These are phyloP conservation scores for Tausonia pullulans DNA, from an alignment of 1,284 basidiomycete species.

Conservation along the genomic window DNA sequence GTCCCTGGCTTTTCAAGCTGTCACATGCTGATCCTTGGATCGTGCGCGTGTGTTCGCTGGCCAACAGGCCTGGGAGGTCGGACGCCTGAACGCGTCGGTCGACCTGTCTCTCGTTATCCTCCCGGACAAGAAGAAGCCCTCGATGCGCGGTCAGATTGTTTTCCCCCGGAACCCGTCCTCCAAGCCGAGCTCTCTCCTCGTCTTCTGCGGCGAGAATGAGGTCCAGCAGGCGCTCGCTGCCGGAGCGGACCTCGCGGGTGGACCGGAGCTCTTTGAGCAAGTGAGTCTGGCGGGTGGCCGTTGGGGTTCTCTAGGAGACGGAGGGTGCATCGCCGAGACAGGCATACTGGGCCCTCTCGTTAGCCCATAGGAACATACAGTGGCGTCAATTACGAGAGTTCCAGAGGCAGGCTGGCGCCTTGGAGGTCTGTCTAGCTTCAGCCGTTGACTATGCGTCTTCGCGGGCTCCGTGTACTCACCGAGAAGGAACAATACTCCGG, in stretches of 20 bases:
- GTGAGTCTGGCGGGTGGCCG: conserved; percentile 39
- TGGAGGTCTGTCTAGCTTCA: too few species aligned
- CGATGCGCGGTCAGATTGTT: conserved; percentile 61
- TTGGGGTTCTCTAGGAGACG: too few species aligned
- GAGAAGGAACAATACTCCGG: too few species aligned
- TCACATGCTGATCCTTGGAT: neutral
- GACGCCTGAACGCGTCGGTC: too few species aligned
- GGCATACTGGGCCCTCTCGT: too few species aligned
- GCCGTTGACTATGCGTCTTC: neutral
- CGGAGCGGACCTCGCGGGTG: conserved; percentile 72
- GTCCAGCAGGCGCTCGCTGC: conserved; percentile 65
- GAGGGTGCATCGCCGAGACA: too few species aligned
- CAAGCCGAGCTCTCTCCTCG: conserved; percentile 57
- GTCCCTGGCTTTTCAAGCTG: too few species aligned
- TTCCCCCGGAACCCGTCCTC: conserved; percentile 60
- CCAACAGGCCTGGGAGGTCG: too few species aligned
- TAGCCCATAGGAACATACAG: too few species aligned
- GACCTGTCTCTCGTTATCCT: conserved; percentile 31
- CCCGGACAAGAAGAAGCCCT: conserved; percentile 53
- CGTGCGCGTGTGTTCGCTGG: neutral
- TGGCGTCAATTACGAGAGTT: too few species aligned
- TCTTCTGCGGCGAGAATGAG: conserved; percentile 66
- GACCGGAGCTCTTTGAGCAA: conserved; percentile 61
- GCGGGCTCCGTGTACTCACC: neutral
- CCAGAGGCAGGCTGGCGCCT: too few species aligned